Base-by-base conservation (phyloP, 768 basidiomycete genomes). In the Exsudoporus frostii region DNA sequence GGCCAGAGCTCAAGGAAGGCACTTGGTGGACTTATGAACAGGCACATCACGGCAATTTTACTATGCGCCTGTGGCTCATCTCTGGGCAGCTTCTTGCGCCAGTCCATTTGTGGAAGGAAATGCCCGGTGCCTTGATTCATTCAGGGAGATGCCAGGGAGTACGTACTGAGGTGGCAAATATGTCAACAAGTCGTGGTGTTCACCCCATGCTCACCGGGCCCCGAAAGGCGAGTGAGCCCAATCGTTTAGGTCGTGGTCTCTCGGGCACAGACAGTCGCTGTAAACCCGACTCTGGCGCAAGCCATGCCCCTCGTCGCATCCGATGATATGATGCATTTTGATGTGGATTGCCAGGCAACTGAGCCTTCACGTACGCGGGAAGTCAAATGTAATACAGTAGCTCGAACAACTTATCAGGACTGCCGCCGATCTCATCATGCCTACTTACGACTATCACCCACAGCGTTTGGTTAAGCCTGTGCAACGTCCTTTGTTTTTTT, bases 271-370 rank as follows among this genome's bases (percentile, higher is more conserved):
- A 40, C 20, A 27, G 34, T 48, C 33, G 49, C 51, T 51, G 53
- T 46, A 27, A 44, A 48, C 37, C 1, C 36, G 38, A 51, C 42
- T 15, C 22, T 40, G 32, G 27, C 27, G 25, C 29, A 25, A 37
- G 36, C 45, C 33, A 44, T 13, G 39, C 17, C 50, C 45, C 48
- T 37, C 25, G 14, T 36, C 46, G 27, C 45, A 51, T 54, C 48
- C 42, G 52, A 55, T 40, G 22, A 41, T 36, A 19, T 43, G 30
- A 46, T 45, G 13, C 17, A 43, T 36, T 53, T 47, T 66, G 64
- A 65, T 65, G 57, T 29, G 32, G 42, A 65, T 65, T 53, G 57
- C 62, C 59, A 57, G 50, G 65, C 62, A 65, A 67, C 64, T 22
- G 29, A 10, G 14, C 11, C 17, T 25, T 61, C 53, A 55, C 59